phyloP scores from a whole-genome alignment of 2,329 filamentous ascomycete genomes.

The Diplodia sapinea region DNA sequence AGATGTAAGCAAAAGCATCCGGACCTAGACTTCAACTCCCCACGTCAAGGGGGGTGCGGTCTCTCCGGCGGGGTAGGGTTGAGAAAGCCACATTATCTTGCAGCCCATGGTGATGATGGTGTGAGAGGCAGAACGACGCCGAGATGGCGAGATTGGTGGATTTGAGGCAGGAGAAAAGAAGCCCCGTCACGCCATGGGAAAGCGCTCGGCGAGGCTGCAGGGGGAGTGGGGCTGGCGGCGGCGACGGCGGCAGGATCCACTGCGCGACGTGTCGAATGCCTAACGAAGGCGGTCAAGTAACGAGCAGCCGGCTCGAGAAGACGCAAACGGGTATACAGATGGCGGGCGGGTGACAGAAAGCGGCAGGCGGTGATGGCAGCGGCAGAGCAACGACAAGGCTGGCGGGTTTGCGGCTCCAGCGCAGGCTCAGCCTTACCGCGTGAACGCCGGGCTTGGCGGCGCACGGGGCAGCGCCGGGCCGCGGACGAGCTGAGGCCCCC shows the following conservation, averaged over 20 bases:
- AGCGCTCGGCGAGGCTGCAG: constrained; percentile 15
- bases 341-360: not conserved
- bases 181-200: constrained; percentile 19
- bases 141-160: constrained; percentile 4
- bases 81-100: not conserved
- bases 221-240: constrained; percentile 10
- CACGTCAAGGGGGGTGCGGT: not conserved
- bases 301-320: not conserved
- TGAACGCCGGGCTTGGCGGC: constrained; percentile 19
- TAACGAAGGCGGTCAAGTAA: not conserved
- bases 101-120: not conserved
- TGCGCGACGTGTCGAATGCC: constrained; percentile 2
- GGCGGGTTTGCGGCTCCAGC: not conserved
- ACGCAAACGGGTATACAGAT: no score
- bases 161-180: not conserved
- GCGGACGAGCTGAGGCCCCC: constrained; percentile 11
- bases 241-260: constrained; percentile 17
- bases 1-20: not conserved
- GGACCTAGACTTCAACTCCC: not conserved
- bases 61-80: not conserved
- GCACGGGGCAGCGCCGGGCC: not conserved
- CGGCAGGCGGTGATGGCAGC: constrained; percentile 1
- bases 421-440: constrained; percentile 17
- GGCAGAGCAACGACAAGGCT: not conserved
- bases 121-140: not conserved